Evolutionary conservation across 75 land plant genomes (phyloP).

Genomic region (Selaginella tamariscina): DNA sequence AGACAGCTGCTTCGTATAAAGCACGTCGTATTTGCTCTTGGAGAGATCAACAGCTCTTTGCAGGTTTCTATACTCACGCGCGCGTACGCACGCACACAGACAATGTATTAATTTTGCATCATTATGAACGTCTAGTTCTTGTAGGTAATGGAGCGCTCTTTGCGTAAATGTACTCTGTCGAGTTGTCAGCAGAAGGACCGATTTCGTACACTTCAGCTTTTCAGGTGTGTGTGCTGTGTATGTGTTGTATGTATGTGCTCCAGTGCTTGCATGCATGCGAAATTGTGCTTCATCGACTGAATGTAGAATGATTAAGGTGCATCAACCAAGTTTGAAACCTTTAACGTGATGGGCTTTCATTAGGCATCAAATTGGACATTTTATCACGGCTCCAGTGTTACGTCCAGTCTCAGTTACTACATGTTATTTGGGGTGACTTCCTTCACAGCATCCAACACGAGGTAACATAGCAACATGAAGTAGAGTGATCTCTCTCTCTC

Average conservation of each 20-base stretch:
- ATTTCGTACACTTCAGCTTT: constrained; percentile 26
- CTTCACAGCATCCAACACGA: constrained; percentile 16
- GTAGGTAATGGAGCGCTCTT: neutral
- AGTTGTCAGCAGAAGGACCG: constrained; percentile 1
- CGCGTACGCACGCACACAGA: too few relatives aligned
- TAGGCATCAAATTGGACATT: constrained; percentile 31
- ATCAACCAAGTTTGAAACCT: neutral
- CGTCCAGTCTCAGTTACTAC: constrained; percentile 23
- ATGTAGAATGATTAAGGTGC: too few relatives aligned
- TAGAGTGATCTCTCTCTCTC: neutral
- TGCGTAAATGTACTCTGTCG: neutral
- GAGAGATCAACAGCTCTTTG: constrained; percentile 51
- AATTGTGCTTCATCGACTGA: too few relatives aligned
- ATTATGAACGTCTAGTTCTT: neutral
- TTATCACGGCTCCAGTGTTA: constrained; percentile 26
- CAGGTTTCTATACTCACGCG: constrained; percentile 58
- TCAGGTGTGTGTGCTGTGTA: constrained; percentile 22
- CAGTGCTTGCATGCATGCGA: too few relatives aligned
- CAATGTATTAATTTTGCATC: neutral
- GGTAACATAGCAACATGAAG: too few relatives aligned
- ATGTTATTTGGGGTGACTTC: constrained; percentile 29
- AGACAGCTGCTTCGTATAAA: constrained; percentile 54
- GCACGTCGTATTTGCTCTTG: constrained; percentile 57
- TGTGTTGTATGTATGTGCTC: too few relatives aligned
- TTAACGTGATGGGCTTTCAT: neutral